Conservation (phyloP, 2,329 filamentous ascomycete species). For the Didymella sp. region DNA sequence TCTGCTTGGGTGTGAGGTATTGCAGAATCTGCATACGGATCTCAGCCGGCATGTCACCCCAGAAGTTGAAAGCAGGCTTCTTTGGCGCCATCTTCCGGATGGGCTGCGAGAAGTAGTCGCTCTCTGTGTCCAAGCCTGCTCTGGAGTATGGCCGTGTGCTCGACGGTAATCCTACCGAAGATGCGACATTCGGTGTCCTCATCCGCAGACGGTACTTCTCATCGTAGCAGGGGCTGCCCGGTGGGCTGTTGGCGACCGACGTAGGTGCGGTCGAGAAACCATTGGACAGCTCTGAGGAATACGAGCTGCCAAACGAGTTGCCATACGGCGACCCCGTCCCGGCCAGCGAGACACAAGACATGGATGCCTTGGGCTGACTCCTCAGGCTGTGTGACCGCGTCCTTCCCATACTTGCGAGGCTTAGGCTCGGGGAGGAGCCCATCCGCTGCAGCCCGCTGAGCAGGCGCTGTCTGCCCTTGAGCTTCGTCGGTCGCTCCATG, state of each 20-base stretch:
- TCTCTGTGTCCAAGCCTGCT: slow-evolving; percentile 49
- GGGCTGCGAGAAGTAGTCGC: slow-evolving; percentile 57
- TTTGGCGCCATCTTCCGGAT: slow-evolving; percentile 47
- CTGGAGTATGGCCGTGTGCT: slow-evolving; percentile 63
- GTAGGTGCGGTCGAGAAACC: slow-evolving; percentile 64
- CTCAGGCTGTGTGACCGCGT: slow-evolving; percentile 72
- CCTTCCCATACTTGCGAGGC: slow-evolving; percentile 69
- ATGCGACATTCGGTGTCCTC: slow-evolving; percentile 60
- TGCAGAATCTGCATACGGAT: slow-evolving; percentile 78
- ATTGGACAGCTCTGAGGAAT: slow-evolving; percentile 63
- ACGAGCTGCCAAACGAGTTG: slow-evolving; percentile 62
- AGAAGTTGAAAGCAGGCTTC: slow-evolving; percentile 68
- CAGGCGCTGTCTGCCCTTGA: slow-evolving; percentile 72
- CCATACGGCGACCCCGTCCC: slow-evolving; percentile 59
- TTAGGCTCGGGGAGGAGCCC: slow-evolving; percentile 79
- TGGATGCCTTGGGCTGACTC: slow-evolving; percentile 66
- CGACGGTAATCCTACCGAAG: slow-evolving; percentile 68
- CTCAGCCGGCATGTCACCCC: slow-evolving; percentile 82
- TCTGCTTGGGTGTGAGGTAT: slow-evolving; percentile 78
- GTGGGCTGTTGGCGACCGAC: slow-evolving; percentile 58
- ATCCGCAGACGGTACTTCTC: slow-evolving; percentile 63
- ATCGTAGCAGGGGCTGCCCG: slow-evolving; percentile 58
- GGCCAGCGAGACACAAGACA: slow-evolving; percentile 69
- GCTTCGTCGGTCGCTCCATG: slow-evolving; percentile 61
- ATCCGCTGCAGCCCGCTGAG: slow-evolving; percentile 80